Percentiles rank a stretch among this genome's conserved stretches.
These are phyloP conservation scores for Populus euphratica DNA, from an alignment of 345 rosid genomes.

Conservation along the genomic window DNA sequence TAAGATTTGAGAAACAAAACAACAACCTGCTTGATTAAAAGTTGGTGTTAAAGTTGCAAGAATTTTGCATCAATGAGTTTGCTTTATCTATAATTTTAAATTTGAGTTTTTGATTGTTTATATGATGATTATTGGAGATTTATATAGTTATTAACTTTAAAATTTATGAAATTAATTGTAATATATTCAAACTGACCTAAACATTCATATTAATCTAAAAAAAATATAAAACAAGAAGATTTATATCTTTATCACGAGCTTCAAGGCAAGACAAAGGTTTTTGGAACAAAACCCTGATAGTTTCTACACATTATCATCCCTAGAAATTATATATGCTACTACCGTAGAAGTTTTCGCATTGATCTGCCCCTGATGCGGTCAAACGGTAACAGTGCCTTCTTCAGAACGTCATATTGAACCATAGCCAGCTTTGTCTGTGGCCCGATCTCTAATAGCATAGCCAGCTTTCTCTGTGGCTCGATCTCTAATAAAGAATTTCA, in stretches of 20 bases:
- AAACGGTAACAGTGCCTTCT: neutral
- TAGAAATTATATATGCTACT: neutral
- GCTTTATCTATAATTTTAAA: no score
- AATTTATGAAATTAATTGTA: no score
- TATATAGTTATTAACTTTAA: no score
- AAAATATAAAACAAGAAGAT: neutral
- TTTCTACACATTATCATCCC: neutral
- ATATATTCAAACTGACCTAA: no score
- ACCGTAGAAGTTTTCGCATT: neutral
- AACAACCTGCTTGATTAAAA: neutral
- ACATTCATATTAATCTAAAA: no score
- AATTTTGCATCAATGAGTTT: no score
- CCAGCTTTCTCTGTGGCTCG: no score
- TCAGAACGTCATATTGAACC: neutral
- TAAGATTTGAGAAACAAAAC: neutral
- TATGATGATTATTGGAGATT: no score
- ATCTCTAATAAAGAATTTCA: no score
- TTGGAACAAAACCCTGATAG: neutral
- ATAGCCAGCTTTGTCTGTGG: neutral
- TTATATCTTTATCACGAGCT: neutral
- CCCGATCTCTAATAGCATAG: neutral
- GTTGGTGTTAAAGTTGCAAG: no score
- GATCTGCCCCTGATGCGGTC: neutral
- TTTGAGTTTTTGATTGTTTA: no score
- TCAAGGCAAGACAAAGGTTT: neutral